phyloP scores from a whole-genome alignment of 2,329 filamentous ascomycete genomes.

The Fusarium irregulare region DNA sequence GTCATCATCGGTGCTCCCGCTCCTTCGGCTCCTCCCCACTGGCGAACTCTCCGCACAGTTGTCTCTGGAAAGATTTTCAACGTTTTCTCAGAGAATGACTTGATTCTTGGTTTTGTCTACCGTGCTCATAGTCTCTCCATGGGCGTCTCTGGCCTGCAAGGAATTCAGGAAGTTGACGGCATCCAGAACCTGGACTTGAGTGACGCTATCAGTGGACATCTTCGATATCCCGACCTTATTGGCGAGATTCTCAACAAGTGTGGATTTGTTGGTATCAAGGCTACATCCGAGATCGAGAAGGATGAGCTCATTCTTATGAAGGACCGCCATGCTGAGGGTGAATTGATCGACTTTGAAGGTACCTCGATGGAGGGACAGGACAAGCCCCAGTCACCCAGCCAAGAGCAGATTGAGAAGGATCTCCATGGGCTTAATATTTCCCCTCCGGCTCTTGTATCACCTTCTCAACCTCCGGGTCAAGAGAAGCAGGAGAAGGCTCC shows the following conservation, averaged over 20 bases:
- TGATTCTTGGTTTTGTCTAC: slow-evolving; percentile 88
- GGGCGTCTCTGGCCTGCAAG: slow-evolving; percentile 85
- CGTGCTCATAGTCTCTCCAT: slow-evolving; percentile 84
- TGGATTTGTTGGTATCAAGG: slow-evolving; percentile 61
- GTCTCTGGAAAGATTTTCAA: slow-evolving; percentile 88
- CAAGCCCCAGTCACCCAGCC: slow-evolving; percentile 18
- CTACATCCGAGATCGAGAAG: slow-evolving; percentile 61
- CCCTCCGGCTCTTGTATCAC: slow-evolving; percentile 41
- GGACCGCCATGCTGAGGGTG: slow-evolving; percentile 50
- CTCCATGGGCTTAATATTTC: slow-evolving; percentile 47
- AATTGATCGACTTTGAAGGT: slow-evolving; percentile 49
- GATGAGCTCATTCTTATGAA: slow-evolving; percentile 63
- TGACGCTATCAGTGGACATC: slow-evolving; percentile 63
- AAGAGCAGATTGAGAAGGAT: slow-evolving; percentile 41
- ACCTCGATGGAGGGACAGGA: slow-evolving; percentile 18
- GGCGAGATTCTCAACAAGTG: slow-evolving; percentile 64
- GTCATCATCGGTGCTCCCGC: slow-evolving; percentile 85
- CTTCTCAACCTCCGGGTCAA: slow-evolving; percentile 27
- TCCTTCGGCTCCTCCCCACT: slow-evolving; percentile 77
- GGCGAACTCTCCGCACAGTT: slow-evolving; percentile 80
- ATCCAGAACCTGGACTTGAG: slow-evolving; percentile 69
- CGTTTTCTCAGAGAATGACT: slow-evolving; percentile 88
- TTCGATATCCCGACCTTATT: slow-evolving; percentile 63
- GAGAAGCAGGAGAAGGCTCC: slow-evolving; percentile 4
- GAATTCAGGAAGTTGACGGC: slow-evolving; percentile 73